Evolutionary conservation across 352 stramenopile species (phyloP).

Genomic region (Globisporangium canariense): DNA sequence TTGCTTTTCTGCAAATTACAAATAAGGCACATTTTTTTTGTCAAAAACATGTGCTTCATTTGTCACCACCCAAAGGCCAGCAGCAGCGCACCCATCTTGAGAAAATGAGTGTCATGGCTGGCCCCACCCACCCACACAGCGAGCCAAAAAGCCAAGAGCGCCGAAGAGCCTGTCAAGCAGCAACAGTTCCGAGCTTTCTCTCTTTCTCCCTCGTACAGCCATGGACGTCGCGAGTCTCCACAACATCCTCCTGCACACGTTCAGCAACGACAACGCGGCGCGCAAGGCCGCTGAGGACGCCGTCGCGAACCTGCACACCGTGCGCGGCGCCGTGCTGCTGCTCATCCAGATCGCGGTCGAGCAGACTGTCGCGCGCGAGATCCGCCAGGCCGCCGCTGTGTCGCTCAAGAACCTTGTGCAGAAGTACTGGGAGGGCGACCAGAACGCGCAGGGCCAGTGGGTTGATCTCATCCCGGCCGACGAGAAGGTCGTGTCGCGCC

Average conservation of each 20-base stretch:
- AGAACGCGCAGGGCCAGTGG: conserved; percentile 76
- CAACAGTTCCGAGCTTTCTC: conserved; percentile 17
- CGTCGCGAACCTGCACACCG: conserved; percentile 70
- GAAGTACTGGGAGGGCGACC: conserved; percentile 90
- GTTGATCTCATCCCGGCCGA: conserved; percentile 58
- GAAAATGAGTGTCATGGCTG: not conserved
- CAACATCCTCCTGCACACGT: conserved; percentile 87
- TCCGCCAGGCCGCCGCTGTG: conserved; percentile 92
- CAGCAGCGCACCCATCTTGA: conserved; percentile 5
- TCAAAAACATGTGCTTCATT: no score
- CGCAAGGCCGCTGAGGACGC: conserved; percentile 75
- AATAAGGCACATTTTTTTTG: no score
- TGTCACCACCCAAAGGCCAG: no score
- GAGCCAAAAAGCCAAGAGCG: conserved; percentile 3
- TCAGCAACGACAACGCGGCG: conserved; percentile 70
- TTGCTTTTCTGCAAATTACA: no score
- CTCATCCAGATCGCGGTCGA: conserved; percentile 81
- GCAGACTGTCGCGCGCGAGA: conserved; percentile 64
- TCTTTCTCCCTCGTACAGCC: not conserved
- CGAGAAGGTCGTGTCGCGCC: conserved; percentile 62
- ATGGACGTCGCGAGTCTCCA: conserved; percentile 89
- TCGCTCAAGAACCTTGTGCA: conserved; percentile 95
- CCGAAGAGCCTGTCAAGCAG: conserved; percentile 5
- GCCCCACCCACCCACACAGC: no score
- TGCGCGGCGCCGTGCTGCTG: conserved; percentile 72